These are phyloP conservation scores for Marsdenia floribunda DNA, from an alignment of 257 asterid genomes.

Conservation along the genomic window DNA sequence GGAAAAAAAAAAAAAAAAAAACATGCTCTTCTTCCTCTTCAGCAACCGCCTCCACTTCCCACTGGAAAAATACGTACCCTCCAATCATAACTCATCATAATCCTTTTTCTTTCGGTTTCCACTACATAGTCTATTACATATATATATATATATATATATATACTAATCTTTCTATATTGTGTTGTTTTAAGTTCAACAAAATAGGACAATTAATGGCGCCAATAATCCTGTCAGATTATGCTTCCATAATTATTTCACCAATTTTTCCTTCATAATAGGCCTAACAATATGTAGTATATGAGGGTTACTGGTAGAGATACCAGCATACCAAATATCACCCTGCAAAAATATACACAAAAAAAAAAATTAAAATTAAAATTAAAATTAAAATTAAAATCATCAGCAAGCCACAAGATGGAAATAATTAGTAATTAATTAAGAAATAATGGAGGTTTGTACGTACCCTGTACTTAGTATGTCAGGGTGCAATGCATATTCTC, in stretches of 20 bases:
- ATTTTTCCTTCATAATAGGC: conserved; percentile 28
- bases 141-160: background rate
- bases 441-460: background rate
- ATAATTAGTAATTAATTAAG: background rate
- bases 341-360: conserved; percentile 25
- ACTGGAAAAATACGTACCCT: no score
- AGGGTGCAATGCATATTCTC: conserved; percentile 62
- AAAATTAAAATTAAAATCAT: no score
- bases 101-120: no score
- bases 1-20: no score
- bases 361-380: no score
- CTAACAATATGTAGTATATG: conserved; percentile 46
- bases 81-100: no score
- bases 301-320: conserved; percentile 61
- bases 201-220: conserved; percentile 5
- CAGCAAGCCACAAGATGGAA: background rate
- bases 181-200: conserved; percentile 13
- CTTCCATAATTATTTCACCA: background rate
- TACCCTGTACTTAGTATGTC: conserved; percentile 67
- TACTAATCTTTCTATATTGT: background rate
- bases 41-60: no score
- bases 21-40: no score
- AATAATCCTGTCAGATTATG: background rate
- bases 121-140: background rate
- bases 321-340: conserved; percentile 70